Evolutionary conservation across 768 basidiomycete genomes (phyloP), one percentile per base, ranked within the genome.

Genomic region (Pleurotus ostreatus): DNA sequence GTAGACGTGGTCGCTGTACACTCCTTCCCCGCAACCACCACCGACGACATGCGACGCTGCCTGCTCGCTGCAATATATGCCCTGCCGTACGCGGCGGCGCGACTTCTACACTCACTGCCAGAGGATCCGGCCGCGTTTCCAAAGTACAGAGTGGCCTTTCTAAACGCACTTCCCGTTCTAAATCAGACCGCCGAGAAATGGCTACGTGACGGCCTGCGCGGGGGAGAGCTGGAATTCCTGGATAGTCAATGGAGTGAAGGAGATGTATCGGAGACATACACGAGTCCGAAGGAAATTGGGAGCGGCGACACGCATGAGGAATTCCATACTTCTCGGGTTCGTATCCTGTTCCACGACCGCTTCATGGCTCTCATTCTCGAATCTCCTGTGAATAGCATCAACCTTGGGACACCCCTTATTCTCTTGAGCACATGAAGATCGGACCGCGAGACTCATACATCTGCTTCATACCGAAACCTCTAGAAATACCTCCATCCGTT

Each of bases 71-170:
- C 22, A 2, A 23, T 53, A 53, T 63, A 64, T 60, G 57, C 60
- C 62, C 46, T 68, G 55, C 57, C 57, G 57, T 55, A 66, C 54
- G 63, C 69, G 49, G 65, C 70, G 41, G 70, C 79, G 40, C 75
- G 78, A 51, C 60, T 83, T n/a, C 67, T 85, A 25, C 85, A 90
- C 65, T 83, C 86, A 7, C 77, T 91, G 46, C 90, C 92, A 25
- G 88, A 92, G 63, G 92, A 94, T 63, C 75, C 84, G 13, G 81
- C 84, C 68, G 86, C 92, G 0, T 92, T 86, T 66, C 92, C 92
- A 60, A 94, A 94, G 67, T 88, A 83, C 66, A 79, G 82, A 41
- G 85, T 94, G 58, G 73, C 84, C 40, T 94, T 90, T 70, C 81
- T 94, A 65, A 89, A 90, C 66, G 80, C 80, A 56, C 80, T 85